Conservation (phyloP, 2,329 filamentous ascomycete genomes). For the Cladophialophora chaetospira region DNA sequence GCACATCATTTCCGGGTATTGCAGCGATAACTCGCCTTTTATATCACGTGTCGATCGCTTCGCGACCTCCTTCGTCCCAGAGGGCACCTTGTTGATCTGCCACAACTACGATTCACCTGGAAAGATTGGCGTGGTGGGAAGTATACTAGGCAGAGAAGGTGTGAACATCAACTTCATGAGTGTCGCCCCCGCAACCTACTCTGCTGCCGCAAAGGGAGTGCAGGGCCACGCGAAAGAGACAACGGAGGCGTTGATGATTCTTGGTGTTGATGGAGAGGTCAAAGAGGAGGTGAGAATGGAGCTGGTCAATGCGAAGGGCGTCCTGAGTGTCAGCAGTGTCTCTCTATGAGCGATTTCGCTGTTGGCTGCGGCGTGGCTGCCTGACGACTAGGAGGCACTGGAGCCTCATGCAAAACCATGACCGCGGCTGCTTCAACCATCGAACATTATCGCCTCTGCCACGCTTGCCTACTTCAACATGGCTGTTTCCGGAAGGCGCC, state of each 20-base stretch:
- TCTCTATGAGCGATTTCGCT: constrained; percentile 40
- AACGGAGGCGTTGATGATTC: constrained; percentile 75
- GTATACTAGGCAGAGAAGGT: constrained; percentile 65
- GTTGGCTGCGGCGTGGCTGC: neutral
- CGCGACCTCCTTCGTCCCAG: constrained; percentile 70
- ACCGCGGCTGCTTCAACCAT: too few relatives aligned
- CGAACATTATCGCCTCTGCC: too few relatives aligned
- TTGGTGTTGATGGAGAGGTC: constrained; percentile 70
- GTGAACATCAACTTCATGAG: constrained; percentile 83
- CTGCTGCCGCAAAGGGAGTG: constrained; percentile 24
- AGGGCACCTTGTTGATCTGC: constrained; percentile 74
- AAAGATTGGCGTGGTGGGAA: constrained; percentile 79
- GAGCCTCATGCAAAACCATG: too few relatives aligned
- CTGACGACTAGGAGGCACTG: neutral
- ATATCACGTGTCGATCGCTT: constrained; percentile 76
- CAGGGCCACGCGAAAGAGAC: constrained; percentile 25
- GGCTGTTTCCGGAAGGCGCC: too few relatives aligned
- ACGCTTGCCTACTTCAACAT: too few relatives aligned
- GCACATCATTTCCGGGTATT: constrained; percentile 53
- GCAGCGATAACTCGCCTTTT: constrained; percentile 48
- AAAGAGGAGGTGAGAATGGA: constrained; percentile 56
- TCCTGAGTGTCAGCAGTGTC: constrained; percentile 57
- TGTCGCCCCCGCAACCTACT: constrained; percentile 54
- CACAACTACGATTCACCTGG: constrained; percentile 80
- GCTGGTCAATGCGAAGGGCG: constrained; percentile 53